Evolutionary conservation across 306 rosid genomes (phyloP).

Genomic region (Cucumis cinereus): DNA sequence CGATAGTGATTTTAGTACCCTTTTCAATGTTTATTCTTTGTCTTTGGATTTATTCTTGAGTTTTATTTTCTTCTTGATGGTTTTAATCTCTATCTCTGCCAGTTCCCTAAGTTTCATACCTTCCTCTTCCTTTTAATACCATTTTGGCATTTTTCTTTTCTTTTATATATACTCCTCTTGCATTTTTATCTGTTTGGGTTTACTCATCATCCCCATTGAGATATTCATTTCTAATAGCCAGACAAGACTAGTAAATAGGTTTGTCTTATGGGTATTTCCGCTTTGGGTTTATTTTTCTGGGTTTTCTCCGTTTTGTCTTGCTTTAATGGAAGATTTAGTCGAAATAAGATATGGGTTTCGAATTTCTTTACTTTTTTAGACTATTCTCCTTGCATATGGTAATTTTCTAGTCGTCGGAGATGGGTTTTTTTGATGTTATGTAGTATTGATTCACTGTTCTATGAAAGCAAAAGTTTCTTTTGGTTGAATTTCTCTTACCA

Average conservation of each 20-base stretch:
- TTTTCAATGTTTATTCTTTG: conserved; percentile 76
- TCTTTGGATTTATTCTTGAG: conserved; percentile 45
- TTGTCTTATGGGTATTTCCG: conserved; percentile 51
- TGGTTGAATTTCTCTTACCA: not conserved
- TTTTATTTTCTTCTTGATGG: conserved; percentile 56
- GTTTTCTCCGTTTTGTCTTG: not conserved
- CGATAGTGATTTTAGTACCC: conserved; percentile 49
- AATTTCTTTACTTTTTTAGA: conserved; percentile 7
- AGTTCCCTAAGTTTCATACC: conserved; percentile 7
- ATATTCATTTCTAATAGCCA: conserved; percentile 33
- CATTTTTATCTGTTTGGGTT: conserved; percentile 40
- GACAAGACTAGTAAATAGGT: conserved; percentile 34
- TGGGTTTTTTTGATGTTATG: conserved; percentile 1
- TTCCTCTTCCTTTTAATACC: conserved; percentile 18
- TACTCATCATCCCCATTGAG: conserved; percentile 18
- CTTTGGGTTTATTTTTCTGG: conserved; percentile 13
- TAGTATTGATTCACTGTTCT: conserved; percentile 2
- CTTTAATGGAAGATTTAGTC: conserved; percentile 3
- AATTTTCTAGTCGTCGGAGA: conserved; percentile 20
- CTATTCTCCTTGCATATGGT: conserved; percentile 28
- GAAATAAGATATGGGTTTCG: conserved; percentile 21
- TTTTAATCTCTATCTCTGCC: conserved; percentile 24
- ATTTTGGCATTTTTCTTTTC: conserved; percentile 7
- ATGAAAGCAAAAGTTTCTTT: not conserved
- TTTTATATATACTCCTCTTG: not conserved